Evolutionary conservation across 805 yeast genomes (phyloP), one percentile per base, ranked within the genome.

Genomic region (Candida berthetii): DNA sequence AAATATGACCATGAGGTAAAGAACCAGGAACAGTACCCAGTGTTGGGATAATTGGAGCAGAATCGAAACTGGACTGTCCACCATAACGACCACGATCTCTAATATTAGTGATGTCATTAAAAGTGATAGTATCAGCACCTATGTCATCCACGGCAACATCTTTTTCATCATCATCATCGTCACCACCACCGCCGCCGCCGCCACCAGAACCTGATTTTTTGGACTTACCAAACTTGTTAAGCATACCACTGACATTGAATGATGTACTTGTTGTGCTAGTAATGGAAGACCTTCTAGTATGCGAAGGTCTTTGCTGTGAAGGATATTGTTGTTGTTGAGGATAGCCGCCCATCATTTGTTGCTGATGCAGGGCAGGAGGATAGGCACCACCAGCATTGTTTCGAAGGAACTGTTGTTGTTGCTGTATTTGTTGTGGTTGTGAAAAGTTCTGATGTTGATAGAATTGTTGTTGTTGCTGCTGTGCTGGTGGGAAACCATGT

Each of bases 31-130:
- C 55, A 0, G 72, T 61, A 5, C 75, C 66, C 3, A 85, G 41
- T 0, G 88, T 83, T 7, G 95, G 95, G 32, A 85, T 84, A 47
- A 82, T 78, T 8, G 93, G 90, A 0, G 87, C 72, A 0, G 90
- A 72, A 47, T 82, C 87, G 42, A 66, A 58, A 33, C 56, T 38
- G 35, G 62, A 45, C 38, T 69, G 65, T 16, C 72, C 65, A 3
- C 82, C 82, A 54, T 82, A 82, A 27, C 86, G 75, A 5, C 85
- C 85, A 32, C 83, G 71, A 48, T 81, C 86, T 39, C 82, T 66
- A 2, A 81, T 61, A 38, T 80, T 81, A 19, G 78, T 65, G 9
- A 85, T 64, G 52, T 85, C 90, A 47, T 76, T 78, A 47, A 82
- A 80, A 0, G 87, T 74, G 47, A 82, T 62, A 20, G 60, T 58